Base-by-base conservation (phyloP, 202 grass and related monocot genomes). In the Eragrostis tef region DNA sequence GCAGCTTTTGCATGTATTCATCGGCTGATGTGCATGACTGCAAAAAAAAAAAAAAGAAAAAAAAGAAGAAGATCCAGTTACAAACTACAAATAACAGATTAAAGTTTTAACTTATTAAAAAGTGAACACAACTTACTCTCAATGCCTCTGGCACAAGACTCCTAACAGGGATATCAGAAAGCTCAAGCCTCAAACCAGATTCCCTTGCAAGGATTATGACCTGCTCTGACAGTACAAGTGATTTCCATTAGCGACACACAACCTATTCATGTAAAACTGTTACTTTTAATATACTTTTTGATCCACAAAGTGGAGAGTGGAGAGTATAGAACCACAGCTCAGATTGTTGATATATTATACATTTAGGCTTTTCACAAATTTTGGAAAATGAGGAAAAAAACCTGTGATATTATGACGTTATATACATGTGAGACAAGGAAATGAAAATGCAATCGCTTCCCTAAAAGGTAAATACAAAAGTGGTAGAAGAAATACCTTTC, bases 191-290 rank as follows among this genome's bases (percentile, higher is more conserved):
- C 82, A 94, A 80, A 79, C 89, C 92, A 67, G 89, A 94, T 80
- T 94, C 92, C 78, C 92, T 91, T 20, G 89, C 92, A 53, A 94
- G 92, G 68, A 94, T 94, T 45, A 89, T 94, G 51, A 94, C 92
- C 92, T 94, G 67, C 48, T 60, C 77, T 76, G 29, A 73, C 45
- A 42, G 44, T 63, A 86, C 21, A 9, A 73, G 16, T 39, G 64
- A 29, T 24, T 60, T 2, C 14, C 4, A 27, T 26, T 31, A 64
- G 76, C 54, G 73, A 83, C 5, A 82, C 26, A 8, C 13, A 73
- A 43, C 51, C 1, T 54, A 79, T 61, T 31, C 44, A 12, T 26
- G 19, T 45, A 64, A 34, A 11, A 48, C 13, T 82, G 10, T 64
- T 42, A 6, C 14, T 80, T 46, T 51, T 17, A 36, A 36, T 24